Evolutionary conservation across 2,329 filamentous ascomycete genomes (phyloP).

Genomic region (Teratosphaeriaceae sp.): DNA sequence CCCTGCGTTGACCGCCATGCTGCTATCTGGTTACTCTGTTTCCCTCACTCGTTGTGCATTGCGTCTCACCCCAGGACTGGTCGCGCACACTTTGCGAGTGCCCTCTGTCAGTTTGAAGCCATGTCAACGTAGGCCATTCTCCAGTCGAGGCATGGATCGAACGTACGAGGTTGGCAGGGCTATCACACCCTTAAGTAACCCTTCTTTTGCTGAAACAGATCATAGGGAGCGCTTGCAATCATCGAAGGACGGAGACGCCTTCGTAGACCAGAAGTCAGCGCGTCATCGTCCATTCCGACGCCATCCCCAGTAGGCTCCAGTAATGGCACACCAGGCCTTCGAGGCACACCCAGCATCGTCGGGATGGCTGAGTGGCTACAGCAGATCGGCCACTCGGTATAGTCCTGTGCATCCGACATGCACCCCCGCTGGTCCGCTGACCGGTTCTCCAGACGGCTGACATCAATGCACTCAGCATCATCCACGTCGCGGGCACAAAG

Average conservation of each 20-base stretch:
- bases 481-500: constrained; percentile 89
- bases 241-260: constrained; percentile 2
- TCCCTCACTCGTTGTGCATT: too few relatives aligned
- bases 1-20: too few relatives aligned
- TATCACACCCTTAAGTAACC: background rate
- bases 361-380: constrained; percentile 21
- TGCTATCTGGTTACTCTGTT: too few relatives aligned
- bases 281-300: background rate
- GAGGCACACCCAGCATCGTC: constrained; percentile 17
- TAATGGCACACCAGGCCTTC: constrained; percentile 9
- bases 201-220: background rate
- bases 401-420: background rate
- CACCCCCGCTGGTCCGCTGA: background rate
- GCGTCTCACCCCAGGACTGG: too few relatives aligned
- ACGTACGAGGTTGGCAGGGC: background rate
- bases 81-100: too few relatives aligned
- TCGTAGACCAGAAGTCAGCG: background rate
- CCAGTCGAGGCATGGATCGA: too few relatives aligned
- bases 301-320: background rate
- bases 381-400: constrained; percentile 17
- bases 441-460: constrained; percentile 10
- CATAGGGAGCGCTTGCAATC: constrained; percentile 5
- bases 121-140: too few relatives aligned
- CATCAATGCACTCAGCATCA: constrained; percentile 31
- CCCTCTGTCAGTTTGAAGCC: too few relatives aligned